A percentile compares a stretch with the other conserved stretches of the same genome.
Evolutionary conservation across 352 stramenopile genomes (phyloP).

Genomic region (Peronospora destructor): DNA sequence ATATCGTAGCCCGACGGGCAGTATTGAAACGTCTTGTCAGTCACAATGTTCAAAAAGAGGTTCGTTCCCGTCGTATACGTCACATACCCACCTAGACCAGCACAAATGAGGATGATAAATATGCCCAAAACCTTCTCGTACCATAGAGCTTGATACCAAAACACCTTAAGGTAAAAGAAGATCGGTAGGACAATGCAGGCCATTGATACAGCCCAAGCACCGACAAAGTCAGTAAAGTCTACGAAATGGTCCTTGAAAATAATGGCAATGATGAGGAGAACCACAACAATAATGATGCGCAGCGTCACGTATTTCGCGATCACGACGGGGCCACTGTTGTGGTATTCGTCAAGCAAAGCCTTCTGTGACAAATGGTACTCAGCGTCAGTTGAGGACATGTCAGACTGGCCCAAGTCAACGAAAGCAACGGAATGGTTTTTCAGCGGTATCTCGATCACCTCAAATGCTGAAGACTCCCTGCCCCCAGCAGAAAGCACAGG

Average conservation of each 20-base stretch:
- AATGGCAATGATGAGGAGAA: constrained; percentile 43
- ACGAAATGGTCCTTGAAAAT: constrained; percentile 61
- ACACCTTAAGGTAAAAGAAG: constrained; percentile 66
- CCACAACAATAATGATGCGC: constrained; percentile 33
- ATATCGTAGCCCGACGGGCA: constrained; percentile 42
- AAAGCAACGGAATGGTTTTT: constrained; percentile 14
- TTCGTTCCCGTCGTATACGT: constrained; percentile 41
- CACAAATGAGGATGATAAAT: constrained; percentile 35
- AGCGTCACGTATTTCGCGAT: constrained; percentile 41
- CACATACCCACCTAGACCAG: constrained; percentile 33
- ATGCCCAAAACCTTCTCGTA: constrained; percentile 38
- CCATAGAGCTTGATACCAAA: constrained; percentile 39
- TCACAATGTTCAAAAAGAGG: constrained; percentile 31
- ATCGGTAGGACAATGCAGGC: constrained; percentile 65
- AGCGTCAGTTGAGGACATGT: constrained; percentile 28
- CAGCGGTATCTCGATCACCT: constrained; percentile 20
- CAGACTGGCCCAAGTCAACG: constrained; percentile 16
- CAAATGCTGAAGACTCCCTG: constrained; percentile 30
- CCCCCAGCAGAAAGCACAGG: constrained; percentile 15
- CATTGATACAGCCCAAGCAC: constrained; percentile 48
- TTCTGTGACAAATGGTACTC: constrained; percentile 31
- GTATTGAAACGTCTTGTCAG: constrained; percentile 47
- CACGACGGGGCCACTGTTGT: constrained; percentile 30
- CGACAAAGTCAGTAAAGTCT: constrained; percentile 65
- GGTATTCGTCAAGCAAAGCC: constrained; percentile 33